Evolutionary conservation across 225 moss, liverwort and hornwort species (phyloP), one percentile per base, ranked within the genome.

Genomic region (Anthoceros angustus): DNA sequence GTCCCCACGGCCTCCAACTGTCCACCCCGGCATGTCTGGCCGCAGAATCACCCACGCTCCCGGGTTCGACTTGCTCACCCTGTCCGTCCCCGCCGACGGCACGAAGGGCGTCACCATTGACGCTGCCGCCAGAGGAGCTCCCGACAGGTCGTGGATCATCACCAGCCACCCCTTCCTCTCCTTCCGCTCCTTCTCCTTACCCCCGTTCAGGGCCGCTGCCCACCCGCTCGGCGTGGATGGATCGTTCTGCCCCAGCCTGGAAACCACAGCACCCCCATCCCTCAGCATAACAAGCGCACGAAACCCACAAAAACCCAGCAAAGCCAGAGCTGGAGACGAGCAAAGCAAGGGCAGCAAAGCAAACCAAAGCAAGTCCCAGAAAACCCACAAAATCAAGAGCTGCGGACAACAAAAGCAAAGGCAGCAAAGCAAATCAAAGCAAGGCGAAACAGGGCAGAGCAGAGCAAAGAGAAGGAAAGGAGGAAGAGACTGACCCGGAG

Each of bases 61-160:
- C 0, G 91, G 91, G 55, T 88, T 92, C 0, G 84, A 84, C 41
- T 84, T 80, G 8, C 88, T 88, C 3, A 92, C 91, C 20, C 80
- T 78, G 70, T 86, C 86, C 15, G 84, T 82, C 12, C 91, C 91
- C 14, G 88, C 76, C 8, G 84, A 86, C 0, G 91, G 88, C 10
- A 92, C 91, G 9, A 92, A 92, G 0, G 91, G 91, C 0, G 88
- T 92, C 0, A 92, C 78, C 91, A 92, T 92, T 3, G 91, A 88
- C 0, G 91, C 91, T 1, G 88, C 88, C 5, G 88, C 91, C 3
- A 92, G 86, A 15, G 86, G 82, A 0, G 86, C 86, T 49, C 91
- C 88, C 3, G 88, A 92, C 42, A 88, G 65, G 73, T 92, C 88
- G 42, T 92, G 88, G 62, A 92, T 84, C 82, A 86, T 88, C 5